Evolutionary conservation across 2,329 filamentous ascomycete species (phyloP).

Genomic region (Paecilomyces sp.): DNA sequence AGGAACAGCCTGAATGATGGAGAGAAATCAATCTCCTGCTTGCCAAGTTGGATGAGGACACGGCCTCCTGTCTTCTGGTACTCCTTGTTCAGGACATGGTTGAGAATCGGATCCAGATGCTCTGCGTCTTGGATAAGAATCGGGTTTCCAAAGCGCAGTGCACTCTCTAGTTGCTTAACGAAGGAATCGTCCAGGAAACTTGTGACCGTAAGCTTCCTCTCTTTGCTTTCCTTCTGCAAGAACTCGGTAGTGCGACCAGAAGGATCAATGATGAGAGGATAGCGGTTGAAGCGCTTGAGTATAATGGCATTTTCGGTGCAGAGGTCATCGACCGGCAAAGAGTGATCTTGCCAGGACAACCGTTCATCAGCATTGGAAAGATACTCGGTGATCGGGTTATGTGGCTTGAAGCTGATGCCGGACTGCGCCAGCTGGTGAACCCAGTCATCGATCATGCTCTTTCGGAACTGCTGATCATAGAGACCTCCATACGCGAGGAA

Average conservation of each 20-base stretch:
- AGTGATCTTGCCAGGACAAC: conserved; percentile 89
- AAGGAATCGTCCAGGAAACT: conserved; percentile 98
- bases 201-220: conserved; percentile 87
- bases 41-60: conserved; percentile 95
- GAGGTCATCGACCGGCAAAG: conserved; percentile 87
- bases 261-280: conserved; percentile 96
- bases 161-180: conserved; percentile 95
- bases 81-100: conserved; percentile 98
- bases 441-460: conserved; percentile 98
- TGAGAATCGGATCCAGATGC: conserved; percentile 92
- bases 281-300: conserved; percentile 94
- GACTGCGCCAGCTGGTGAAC: conserved; percentile 85
- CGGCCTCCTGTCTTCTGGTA: conserved; percentile 98
- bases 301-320: conserved; percentile 99
- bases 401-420: conserved; percentile 86
- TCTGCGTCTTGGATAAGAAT: conserved; percentile 98
- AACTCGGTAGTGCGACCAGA: conserved; percentile 94
- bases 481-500: conserved; percentile 96
- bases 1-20: conserved; percentile 92
- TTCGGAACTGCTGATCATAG: conserved; percentile 96
- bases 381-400: conserved; percentile 93
- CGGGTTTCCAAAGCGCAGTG: conserved; percentile 92
- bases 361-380: conserved; percentile 94
- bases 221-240: conserved; percentile 87
- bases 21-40: conserved; percentile 98